A percentile compares a stretch with the other conserved stretches of the same genome.
Evolutionary conservation across 2,329 filamentous ascomycete species (phyloP).

Genomic region (Ascochyta rabiei): DNA sequence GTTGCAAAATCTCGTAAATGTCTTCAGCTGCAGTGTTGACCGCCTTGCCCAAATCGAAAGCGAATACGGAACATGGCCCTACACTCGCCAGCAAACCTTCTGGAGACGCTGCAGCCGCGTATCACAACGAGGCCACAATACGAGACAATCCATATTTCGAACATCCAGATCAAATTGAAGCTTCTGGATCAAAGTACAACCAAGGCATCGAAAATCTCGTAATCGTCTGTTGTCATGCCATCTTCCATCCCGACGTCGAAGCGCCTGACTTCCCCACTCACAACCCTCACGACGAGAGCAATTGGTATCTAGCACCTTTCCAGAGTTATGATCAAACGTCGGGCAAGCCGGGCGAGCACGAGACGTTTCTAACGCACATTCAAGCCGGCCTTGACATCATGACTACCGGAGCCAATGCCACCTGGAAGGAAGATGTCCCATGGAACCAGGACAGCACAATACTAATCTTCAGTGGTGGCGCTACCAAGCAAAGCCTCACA

Average conservation of each 20-base stretch:
- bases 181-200: conserved; percentile 36
- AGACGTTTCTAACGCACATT: conserved; percentile 79
- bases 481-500: conserved; percentile 39
- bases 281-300: conserved; percentile 44
- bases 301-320: conserved; percentile 74
- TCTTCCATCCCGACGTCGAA: conserved; percentile 60
- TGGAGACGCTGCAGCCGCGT: conserved; percentile 3
- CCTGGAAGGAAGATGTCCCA: conserved; percentile 34
- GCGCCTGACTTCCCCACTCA: conserved; percentile 34
- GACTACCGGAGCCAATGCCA: conserved; percentile 49
- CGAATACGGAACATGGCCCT: conserved; percentile 10
- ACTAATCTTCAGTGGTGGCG: conserved; percentile 75
- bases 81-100: conserved; percentile 14
- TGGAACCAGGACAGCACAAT: conserved; percentile 44
- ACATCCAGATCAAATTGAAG: conserved; percentile 36
- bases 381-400: conserved; percentile 66
- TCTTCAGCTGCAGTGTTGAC: conserved; percentile 37
- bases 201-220: conserved; percentile 61
- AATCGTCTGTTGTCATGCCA: conserved; percentile 83
- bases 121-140: neutral
- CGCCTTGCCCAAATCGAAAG: conserved; percentile 41
- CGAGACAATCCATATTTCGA: conserved; percentile 28
- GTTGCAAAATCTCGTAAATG: conserved; percentile 19
- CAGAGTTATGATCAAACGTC: conserved; percentile 57
- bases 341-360: conserved; percentile 68